phyloP scores from a whole-genome alignment of 1,284 basidiomycete species.

The Ganoderma multipileum region DNA sequence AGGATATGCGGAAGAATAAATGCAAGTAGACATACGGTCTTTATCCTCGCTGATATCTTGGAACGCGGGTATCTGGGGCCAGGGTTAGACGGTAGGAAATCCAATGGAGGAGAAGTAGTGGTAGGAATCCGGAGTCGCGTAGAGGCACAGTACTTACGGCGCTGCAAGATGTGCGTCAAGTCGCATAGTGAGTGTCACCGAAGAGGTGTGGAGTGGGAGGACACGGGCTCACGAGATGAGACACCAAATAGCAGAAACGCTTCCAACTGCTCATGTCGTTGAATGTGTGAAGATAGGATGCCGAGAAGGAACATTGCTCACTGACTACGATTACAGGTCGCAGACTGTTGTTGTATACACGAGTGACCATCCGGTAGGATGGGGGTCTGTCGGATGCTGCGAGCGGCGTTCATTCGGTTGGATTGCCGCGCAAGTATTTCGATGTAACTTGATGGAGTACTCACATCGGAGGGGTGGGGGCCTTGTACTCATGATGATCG shows the following conservation, averaged over 20 bases:
- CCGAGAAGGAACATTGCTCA: constrained; percentile 43
- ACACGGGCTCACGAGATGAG: constrained; percentile 56
- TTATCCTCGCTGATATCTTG: constrained; percentile 56
- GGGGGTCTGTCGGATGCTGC: constrained; percentile 46
- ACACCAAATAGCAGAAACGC: constrained; percentile 62
- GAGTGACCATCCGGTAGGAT: constrained; percentile 63
- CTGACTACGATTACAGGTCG: constrained; percentile 63
- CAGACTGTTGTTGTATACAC: constrained; percentile 60
- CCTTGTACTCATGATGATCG: constrained; percentile 26
- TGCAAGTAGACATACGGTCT: constrained; percentile 47
- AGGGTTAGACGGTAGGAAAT: neutral
- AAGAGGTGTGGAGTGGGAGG: neutral
- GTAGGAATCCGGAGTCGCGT: neutral
- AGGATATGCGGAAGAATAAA: neutral
- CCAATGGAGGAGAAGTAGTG: neutral
- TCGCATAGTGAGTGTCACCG: constrained; percentile 12
- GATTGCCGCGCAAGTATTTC: neutral
- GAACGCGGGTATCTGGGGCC: constrained; percentile 62
- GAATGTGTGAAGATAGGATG: neutral
- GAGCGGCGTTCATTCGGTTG: neutral
- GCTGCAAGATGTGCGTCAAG: constrained; percentile 41
- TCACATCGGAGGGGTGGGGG: constrained; percentile 32
- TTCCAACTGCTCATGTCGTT: constrained; percentile 44
- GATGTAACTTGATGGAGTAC: neutral
- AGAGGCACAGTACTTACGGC: constrained; percentile 52